phyloP scores from a whole-genome alignment of 2,329 filamentous ascomycete genomes.

The Fusarium paranaense region DNA sequence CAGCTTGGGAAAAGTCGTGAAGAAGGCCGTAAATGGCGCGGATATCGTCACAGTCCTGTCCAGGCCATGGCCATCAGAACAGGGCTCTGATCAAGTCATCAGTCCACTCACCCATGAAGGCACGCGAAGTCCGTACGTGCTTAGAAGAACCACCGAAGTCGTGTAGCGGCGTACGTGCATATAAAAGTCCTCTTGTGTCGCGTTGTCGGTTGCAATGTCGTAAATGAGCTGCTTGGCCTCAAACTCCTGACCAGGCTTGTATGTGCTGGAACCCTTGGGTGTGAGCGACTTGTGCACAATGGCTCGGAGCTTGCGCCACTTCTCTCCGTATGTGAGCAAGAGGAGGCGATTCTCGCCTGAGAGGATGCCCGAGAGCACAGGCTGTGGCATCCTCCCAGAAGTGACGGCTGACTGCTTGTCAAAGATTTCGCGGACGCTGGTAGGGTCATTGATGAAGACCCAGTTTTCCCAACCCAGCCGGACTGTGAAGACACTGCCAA shows the following conservation, averaged over 20 bases:
- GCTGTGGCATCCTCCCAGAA: constrained; percentile 18
- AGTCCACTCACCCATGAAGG: constrained; percentile 8
- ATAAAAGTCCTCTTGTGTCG: background rate
- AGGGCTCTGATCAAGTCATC: background rate
- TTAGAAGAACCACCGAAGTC: constrained; percentile 10
- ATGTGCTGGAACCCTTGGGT: constrained; percentile 5
- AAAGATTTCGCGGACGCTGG: constrained; percentile 19
- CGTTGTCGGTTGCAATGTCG: background rate
- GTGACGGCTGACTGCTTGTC: constrained; percentile 27
- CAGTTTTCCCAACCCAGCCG: constrained; percentile 20
- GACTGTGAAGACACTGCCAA: constrained; percentile 17
- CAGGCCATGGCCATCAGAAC: no score
- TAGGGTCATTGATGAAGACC: constrained; percentile 21
- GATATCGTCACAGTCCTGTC: constrained; percentile 12
- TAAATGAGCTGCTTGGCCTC: background rate
- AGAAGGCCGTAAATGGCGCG: constrained; percentile 7
- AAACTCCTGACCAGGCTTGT: background rate
- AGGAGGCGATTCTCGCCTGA: constrained; percentile 16
- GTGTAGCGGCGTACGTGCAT: constrained; percentile 4
- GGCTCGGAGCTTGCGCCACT: constrained; percentile 18
- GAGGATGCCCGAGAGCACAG: constrained; percentile 9
- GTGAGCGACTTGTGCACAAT: constrained; percentile 13
- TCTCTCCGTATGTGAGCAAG: constrained; percentile 12
- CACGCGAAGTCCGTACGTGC: constrained; percentile 18
- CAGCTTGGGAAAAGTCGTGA: constrained; percentile 7